phyloP scores from a whole-genome alignment of 2,329 filamentous ascomycete species.

The Cercospora sp. region DNA sequence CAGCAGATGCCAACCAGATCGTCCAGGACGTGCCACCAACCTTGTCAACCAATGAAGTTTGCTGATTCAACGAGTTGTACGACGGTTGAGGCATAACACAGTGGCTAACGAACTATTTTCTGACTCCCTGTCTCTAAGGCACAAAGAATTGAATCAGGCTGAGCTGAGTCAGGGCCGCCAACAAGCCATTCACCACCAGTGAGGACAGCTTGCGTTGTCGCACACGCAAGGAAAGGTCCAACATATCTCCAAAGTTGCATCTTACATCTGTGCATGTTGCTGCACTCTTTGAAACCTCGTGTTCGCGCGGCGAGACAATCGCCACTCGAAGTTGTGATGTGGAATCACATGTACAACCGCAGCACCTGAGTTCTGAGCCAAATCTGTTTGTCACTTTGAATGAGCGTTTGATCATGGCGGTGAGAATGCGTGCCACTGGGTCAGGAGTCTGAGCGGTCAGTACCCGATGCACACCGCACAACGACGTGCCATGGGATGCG shows the following conservation, averaged over 20 bases:
- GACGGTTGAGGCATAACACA: background rate
- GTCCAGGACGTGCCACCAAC: constrained; percentile 21
- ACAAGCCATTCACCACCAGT: background rate
- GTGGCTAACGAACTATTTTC: background rate
- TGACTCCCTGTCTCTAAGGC: constrained; percentile 62
- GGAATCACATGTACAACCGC: too few species aligned
- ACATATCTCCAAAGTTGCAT: background rate
- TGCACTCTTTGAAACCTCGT: background rate
- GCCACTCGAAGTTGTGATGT: background rate
- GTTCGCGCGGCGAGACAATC: background rate
- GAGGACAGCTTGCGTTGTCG: background rate
- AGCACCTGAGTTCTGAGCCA: background rate
- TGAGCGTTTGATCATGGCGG: background rate
- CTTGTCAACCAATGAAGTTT: constrained; percentile 19
- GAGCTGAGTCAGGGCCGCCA: background rate
- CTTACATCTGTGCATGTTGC: background rate
- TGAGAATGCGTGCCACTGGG: background rate
- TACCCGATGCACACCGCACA: background rate
- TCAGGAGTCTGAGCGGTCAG: background rate
- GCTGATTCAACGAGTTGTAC: background rate
- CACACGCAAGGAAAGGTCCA: background rate
- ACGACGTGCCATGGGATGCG: background rate
- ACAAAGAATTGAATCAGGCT: background rate
- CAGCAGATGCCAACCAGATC: constrained; percentile 14
- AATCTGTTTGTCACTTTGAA: too few species aligned